Conservation (phyloP, 352 stramenopile species). For the Phytopythium montanum region DNA sequence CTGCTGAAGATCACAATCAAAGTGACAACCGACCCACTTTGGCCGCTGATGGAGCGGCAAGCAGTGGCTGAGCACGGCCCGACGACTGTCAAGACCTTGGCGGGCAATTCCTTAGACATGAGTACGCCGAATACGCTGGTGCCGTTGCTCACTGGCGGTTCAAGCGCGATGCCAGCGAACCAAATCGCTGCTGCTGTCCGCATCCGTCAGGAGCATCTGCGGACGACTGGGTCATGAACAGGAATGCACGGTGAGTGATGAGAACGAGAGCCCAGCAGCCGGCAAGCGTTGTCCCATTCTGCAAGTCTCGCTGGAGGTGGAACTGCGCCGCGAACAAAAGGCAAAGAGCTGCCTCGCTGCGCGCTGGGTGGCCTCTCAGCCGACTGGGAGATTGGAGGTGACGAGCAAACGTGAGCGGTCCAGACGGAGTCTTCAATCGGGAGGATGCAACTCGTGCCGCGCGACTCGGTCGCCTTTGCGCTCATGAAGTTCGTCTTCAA, state of each 20-base stretch:
- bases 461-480: background rate
- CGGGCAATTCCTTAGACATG: background rate
- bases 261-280: background rate
- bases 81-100: background rate
- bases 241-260: background rate
- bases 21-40: background rate
- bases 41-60: background rate
- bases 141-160: background rate
- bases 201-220: background rate
- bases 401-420: background rate
- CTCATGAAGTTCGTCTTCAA: conserved; percentile 15
- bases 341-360: background rate
- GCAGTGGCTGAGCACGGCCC: background rate
- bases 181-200: background rate
- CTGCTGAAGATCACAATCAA: background rate
- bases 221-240: background rate
- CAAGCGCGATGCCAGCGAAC: background rate
- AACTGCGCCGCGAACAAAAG: background rate
- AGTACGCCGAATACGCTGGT: background rate
- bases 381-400: background rate
- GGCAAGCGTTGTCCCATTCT: background rate
- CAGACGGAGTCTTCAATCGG: background rate
- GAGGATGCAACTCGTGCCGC: background rate
- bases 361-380: background rate
- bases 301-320: background rate